These are phyloP conservation scores for Sesbania bispinosa DNA, from an alignment of 306 rosid genomes.

Conservation along the genomic window DNA sequence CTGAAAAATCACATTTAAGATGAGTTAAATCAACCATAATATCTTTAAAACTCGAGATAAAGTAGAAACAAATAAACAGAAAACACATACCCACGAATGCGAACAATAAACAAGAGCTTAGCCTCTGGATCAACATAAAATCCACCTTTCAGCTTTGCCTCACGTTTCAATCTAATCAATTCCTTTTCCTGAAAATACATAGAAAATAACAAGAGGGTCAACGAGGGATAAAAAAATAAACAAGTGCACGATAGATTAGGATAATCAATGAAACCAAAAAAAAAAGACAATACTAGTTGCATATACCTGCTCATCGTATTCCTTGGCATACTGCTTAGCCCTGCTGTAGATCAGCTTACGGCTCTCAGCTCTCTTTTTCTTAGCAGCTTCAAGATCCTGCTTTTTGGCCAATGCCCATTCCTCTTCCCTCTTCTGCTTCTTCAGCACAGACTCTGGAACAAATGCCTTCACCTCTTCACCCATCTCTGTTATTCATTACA, in stretches of 20 bases:
- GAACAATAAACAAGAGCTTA: constrained; percentile 72
- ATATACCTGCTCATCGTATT: constrained; percentile 62
- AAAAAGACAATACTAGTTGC: not conserved
- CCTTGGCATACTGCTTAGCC: constrained; percentile 60
- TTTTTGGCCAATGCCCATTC: constrained; percentile 77
- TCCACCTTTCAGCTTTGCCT: constrained; percentile 90
- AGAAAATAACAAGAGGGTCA: not conserved
- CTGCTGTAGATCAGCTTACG: constrained; percentile 66
- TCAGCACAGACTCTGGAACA: constrained; percentile 75
- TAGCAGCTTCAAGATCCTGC: constrained; percentile 46
- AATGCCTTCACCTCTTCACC: constrained; percentile 53
- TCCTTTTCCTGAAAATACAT: constrained; percentile 47
- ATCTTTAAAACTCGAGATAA: not conserved
- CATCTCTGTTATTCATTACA: constrained; percentile 36
- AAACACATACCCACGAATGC: constrained; percentile 76
- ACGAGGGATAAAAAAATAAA: not conserved
- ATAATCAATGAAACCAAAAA: not conserved
- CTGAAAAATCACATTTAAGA: constrained; percentile 29
- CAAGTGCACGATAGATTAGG: not conserved
- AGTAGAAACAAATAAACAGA: not conserved
- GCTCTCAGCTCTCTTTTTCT: constrained; percentile 61
- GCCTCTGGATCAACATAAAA: constrained; percentile 95
- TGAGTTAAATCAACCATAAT: not conserved
- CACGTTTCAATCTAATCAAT: constrained; percentile 69
- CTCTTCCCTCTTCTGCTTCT: constrained; percentile 76